Base-by-base conservation (phyloP, 441 rosid species). In the Hura crepitans region DNA sequence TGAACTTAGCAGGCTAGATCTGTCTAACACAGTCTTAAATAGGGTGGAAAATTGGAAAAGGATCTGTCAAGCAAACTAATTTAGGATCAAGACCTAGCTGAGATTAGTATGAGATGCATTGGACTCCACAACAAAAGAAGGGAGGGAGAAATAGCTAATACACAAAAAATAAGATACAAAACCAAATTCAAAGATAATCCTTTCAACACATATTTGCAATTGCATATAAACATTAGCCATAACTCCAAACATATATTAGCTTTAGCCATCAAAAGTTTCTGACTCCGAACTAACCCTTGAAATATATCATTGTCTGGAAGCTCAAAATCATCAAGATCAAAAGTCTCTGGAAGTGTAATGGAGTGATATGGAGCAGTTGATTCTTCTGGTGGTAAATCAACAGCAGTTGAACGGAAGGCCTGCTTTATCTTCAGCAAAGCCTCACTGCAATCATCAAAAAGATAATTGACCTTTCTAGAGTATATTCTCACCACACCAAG, bases 321-420 rank as follows among this genome's bases (percentile, higher is more conserved):
- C 93, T 96, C 99, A 85, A 96, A 96, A 74, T 96, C 99, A 83
- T 93, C 99, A 75, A 96, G 99, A 85, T 96, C 99, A 85, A 96
- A 96, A 43, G 99, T 96, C 89, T 96, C 99, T 1, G 99, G 99
- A 87, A 96, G 84, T 22, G 99, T 96, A 69, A 96, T 96, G 8
- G 99, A 93, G 81, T 93, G 97, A 77, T 96, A 96, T 1, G 99
- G 99, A 49, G 99, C 98, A 67, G 96, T 91, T 6, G 99, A 93
- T 83, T 96, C 99, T 79, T 96, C 99, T 10, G 98, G 98, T 0
- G 98, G 98, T 73, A 96, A 81, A 85, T 96, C 99, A 82, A 96
- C 99, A 17, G 97, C 97, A 76, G 94, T 83, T 75, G 99, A 93
- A 69, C 98, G 97, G 79, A 96, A 96, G 75, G 99, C 99, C 82